Conservation (phyloP, 176 grass and related monocot genomes). For the Poa pratensis region DNA sequence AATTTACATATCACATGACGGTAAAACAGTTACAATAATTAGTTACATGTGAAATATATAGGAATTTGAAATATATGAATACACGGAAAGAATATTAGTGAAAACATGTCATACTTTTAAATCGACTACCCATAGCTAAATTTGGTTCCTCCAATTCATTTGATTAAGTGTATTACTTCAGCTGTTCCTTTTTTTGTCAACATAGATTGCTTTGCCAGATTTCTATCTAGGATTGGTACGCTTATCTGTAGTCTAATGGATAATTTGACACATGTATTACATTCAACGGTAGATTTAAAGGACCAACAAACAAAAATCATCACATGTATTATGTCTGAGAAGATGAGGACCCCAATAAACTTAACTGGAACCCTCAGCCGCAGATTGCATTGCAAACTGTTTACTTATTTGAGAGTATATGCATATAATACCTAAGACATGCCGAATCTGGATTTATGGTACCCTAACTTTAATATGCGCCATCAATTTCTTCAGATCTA, state of each 20-base stretch:
- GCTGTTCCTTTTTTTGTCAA: not conserved
- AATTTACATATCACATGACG: not conserved
- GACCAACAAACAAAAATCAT: constrained; percentile 6
- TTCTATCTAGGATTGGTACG: constrained; percentile 6
- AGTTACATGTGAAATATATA: not conserved
- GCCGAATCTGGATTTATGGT: not conserved
- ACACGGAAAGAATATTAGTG: not conserved
- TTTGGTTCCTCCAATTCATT: not conserved
- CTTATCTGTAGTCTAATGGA: not conserved
- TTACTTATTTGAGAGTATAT: not conserved
- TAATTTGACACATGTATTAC: constrained; percentile 11
- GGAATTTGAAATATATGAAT: not conserved
- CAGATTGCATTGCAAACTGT: not conserved
- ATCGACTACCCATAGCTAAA: not conserved
- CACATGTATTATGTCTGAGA: constrained; percentile 4
- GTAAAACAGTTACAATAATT: not conserved
- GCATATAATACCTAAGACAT: not conserved
- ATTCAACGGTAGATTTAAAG: not conserved
- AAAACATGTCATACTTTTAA: not conserved
- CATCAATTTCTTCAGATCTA: too few relatives aligned
- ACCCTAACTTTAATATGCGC: too few relatives aligned
- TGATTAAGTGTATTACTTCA: not conserved
- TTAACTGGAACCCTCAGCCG: not conserved
- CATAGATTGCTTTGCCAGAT: not conserved
- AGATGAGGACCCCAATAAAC: not conserved